Evolutionary conservation across 345 rosid species (phyloP), one percentile per base, ranked within the genome.

Genomic region (Boechera stricta): DNA sequence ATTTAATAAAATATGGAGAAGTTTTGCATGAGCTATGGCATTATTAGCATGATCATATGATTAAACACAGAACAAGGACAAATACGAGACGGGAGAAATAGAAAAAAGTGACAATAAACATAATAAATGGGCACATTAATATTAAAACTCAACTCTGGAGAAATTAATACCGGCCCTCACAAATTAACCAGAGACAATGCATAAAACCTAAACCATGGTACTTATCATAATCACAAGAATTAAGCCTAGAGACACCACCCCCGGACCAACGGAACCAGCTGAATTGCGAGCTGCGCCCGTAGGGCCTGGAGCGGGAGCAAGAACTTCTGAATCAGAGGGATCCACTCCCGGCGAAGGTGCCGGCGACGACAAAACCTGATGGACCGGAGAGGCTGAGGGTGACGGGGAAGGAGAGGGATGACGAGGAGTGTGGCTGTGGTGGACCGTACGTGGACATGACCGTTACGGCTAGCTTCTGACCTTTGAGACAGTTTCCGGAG

Each of bases 381-480:
- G 38, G 42, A 56, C 55, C 7, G 70, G 80, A 53, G 75, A 77
- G 13, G 29, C 11, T 11, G 71, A 7, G 4, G 72, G 53, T 3
- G 28, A 41, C 5, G 47, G 53, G 10, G 57, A 66, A n/a, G 61
- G 62, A 26, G 81, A 71, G 48, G 52, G 57, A 26, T 65, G 81
- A 31, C 55, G 77, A 13, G 68, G 72, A 58, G 29, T 29, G 38
- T 41, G 81, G 41, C 67, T 28, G 44, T 71, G 81, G 71, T 77
- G 77, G 56, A 10, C 58, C 21, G 56, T 16, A 16, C 16, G 16
- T 2, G 49, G 82, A 79, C 73, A 89, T 67, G 42, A 91, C 97
- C 59, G 48, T 83, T 10, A 89, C 57, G 74, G 85, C 78, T 78
- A 91, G 76, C 81, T 71, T 91, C 83, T 87, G 88, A 12, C 92